These are phyloP conservation scores for Xylaria flabelliformis DNA, from an alignment of 495 filamentous ascomycete genomes.

Conservation along the genomic window DNA sequence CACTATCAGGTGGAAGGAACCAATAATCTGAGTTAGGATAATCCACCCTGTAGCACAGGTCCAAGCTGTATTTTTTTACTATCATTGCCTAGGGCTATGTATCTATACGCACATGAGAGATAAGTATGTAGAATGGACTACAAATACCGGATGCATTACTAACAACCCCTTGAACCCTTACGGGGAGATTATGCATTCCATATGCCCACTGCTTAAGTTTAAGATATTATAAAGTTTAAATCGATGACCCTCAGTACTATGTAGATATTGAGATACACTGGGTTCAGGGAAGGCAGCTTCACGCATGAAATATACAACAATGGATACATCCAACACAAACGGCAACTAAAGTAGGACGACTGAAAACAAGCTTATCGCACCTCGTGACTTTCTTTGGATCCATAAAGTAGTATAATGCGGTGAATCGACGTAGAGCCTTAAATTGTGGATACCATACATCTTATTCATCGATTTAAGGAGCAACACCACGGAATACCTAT, in stretches of 20 bases:
- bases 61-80: not conserved
- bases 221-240: not conserved
- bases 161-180: not conserved
- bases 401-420: not conserved
- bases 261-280: not conserved
- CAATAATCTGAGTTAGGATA: not conserved
- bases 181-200: not conserved
- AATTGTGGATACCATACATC: not conserved
- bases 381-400: not conserved
- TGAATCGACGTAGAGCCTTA: not conserved
- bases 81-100: not conserved
- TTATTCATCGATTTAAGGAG: not conserved
- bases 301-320: not conserved
- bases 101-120: not conserved
- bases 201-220: not conserved
- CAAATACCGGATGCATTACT: not conserved
- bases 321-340: not conserved
- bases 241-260: not conserved
- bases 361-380: constrained; percentile 11
- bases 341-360: not conserved
- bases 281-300: not conserved
- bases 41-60: not conserved
- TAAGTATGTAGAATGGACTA: not conserved
- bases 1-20: not conserved
- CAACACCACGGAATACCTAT: not conserved